Conservation (phyloP, 1,139 yeast species). For the Hemisphaericaspora xylanilytica region DNA sequence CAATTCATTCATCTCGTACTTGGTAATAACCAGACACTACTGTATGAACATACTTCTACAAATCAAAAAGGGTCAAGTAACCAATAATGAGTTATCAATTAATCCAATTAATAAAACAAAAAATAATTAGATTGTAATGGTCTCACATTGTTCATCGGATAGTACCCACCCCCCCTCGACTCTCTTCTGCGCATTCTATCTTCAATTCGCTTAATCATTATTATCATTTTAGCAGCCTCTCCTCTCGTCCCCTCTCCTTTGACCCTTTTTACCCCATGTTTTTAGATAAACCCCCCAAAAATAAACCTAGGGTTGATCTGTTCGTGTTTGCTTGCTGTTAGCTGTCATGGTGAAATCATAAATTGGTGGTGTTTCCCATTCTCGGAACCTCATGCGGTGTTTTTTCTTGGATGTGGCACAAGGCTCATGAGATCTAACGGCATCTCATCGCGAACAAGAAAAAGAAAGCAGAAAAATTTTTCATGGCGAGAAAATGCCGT, state of each 20-base stretch:
- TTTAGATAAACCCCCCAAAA: neutral
- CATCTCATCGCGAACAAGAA: constrained; percentile 5
- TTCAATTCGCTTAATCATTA: too few relatives aligned
- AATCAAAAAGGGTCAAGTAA: too few relatives aligned
- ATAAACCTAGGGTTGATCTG: neutral
- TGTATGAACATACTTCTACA: too few relatives aligned
- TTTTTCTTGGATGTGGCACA: neutral
- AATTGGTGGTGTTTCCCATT: neutral
- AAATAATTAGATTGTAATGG: too few relatives aligned
- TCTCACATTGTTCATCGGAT: too few relatives aligned
- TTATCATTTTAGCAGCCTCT: too few relatives aligned
- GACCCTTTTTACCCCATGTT: constrained; percentile 2
- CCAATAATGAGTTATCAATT: too few relatives aligned
- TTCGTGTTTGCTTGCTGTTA: constrained; percentile 2
- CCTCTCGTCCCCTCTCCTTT: neutral
- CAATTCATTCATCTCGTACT: too few relatives aligned
- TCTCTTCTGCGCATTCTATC: too few relatives aligned
- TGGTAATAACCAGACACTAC: too few relatives aligned
- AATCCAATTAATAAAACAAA: too few relatives aligned
- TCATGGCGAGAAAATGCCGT: neutral
- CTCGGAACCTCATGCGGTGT: neutral
- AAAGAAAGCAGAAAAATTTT: too few relatives aligned
- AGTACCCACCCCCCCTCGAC: neutral
- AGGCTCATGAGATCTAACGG: neutral
- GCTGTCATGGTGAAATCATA: neutral